Evolutionary conservation across 2,329 filamentous ascomycete genomes (phyloP), one percentile per base, ranked within the genome.

Genomic region (Apiospora hydei): DNA sequence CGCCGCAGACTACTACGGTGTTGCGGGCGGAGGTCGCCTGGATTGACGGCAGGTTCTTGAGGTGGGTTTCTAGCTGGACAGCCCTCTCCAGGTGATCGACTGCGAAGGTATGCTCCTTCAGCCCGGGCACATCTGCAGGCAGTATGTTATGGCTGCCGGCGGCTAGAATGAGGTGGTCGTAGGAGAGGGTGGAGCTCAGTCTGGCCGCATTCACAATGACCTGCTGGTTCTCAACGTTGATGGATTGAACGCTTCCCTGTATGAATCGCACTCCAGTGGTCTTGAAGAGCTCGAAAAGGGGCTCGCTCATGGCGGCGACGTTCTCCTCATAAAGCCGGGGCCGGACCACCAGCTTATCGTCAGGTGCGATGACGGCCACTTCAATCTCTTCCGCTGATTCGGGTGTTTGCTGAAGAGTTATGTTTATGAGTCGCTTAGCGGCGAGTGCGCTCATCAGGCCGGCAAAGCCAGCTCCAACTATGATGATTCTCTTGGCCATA

Each of bases 361-460:
- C 75, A 0, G 82, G 82, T 3, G 82, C 76, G 30, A 83, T 75
- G 68, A 83, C 75, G 6, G 75, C 44, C 38, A 83, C 75, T 30
- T 81, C 74, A 43, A 82, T 72, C 14, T 75, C 71, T 5, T 72
- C 18, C 10, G 43, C 44, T 26, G 38, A 13, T 5, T 43, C 38
- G 21, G 38, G 7, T 38, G 3, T 30, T 26, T 71, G 70, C 34
- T 75, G 74, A n/a, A 71, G 61, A 6, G 69, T 71, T 21, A 80
- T 73, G 11, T 75, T 74, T 16, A 81, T 75, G 16, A 83, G 78
- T 2, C 81, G 78, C 67, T 76, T 77, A 34, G 82, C 82, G 7
- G 80, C 74, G 1, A 83, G 75, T 8, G 82, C 82, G 47, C 81
- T 83, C 80, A 80, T 82, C 2, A 82, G 69, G 13, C 82, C 82